Percentiles rank a stretch among this genome's conserved stretches.
phyloP scores from a whole-genome alignment of 78 protist species.

The Dictyostelium capitatum region DNA sequence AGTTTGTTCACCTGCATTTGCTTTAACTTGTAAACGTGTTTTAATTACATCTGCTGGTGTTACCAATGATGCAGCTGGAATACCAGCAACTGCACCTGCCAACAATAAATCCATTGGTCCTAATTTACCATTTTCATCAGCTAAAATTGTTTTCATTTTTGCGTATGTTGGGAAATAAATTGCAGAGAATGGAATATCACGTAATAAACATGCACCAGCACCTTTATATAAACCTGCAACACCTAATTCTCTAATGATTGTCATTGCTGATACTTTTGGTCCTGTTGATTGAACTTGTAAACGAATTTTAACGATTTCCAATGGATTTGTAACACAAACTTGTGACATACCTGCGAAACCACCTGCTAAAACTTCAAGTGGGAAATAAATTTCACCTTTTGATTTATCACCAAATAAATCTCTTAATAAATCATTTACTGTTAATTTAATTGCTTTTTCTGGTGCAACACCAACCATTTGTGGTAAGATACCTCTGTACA shows the following conservation, averaged over 20 bases:
- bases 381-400: conserved; percentile 86
- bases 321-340: conserved; percentile 91
- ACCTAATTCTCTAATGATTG: conserved; percentile 81
- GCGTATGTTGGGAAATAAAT: conserved; percentile 92
- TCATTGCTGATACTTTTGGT: conserved; percentile 44
- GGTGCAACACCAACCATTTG: conserved; percentile 94
- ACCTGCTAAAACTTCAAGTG: conserved; percentile 90
- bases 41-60: conserved; percentile 93
- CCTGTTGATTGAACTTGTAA: conserved; percentile 82
- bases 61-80: conserved; percentile 82
- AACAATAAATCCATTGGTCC: conserved; percentile 70
- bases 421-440: conserved; percentile 87
- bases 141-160: conserved; percentile 76
- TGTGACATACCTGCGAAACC: conserved; percentile 90
- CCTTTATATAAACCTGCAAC: conserved; percentile 89
- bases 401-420: conserved; percentile 73
- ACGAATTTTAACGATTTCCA: conserved; percentile 93
- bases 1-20: conserved; percentile 84
- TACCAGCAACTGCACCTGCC: conserved; percentile 90
- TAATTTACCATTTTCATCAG: conserved; percentile 78
- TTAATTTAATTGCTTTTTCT: conserved; percentile 92
- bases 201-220: conserved; percentile 86
- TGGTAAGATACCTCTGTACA: conserved; percentile 83
- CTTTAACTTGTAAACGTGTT: conserved; percentile 90
- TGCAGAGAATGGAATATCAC: conserved; percentile 92